Percentiles rank a stretch among this genome's conserved stretches.
These are phyloP conservation scores for Neurospora tetraspora DNA, from an alignment of 495 filamentous ascomycete genomes.

Conservation along the genomic window DNA sequence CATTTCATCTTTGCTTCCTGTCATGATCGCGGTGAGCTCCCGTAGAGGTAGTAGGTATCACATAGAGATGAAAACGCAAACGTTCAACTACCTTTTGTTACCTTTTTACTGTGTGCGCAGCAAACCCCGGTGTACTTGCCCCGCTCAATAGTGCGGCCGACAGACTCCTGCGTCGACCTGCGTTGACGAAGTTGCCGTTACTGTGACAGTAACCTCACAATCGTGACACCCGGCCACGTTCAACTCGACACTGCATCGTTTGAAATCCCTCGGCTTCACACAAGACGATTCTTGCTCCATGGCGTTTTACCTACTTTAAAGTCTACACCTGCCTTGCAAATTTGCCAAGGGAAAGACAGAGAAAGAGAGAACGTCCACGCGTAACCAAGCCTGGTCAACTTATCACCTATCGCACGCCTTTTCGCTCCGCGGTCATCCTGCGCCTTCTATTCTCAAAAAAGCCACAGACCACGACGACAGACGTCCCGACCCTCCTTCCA, in stretches of 20 bases:
- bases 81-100: neutral
- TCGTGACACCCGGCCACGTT: neutral
- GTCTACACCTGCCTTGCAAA: neutral
- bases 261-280: neutral
- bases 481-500: neutral
- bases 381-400: neutral
- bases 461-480: neutral
- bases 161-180: neutral
- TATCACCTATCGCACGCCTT: neutral
- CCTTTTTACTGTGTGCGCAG: neutral
- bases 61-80: neutral
- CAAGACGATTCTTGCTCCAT: neutral
- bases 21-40: neutral
- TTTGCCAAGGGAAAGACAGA: neutral
- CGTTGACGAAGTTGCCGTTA: neutral
- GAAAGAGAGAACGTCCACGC: neutral
- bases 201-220: neutral
- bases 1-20: neutral
- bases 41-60: neutral
- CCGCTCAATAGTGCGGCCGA: neutral
- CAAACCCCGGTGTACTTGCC: neutral
- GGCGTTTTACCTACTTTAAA: neutral
- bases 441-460: neutral
- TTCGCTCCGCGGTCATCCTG: neutral
- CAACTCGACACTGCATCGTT: neutral